A percentile compares a stretch with the other conserved stretches of the same genome.
Conservation (phyloP, 1,284 basidiomycete genomes). For the Rhizoctonia solani region DNA sequence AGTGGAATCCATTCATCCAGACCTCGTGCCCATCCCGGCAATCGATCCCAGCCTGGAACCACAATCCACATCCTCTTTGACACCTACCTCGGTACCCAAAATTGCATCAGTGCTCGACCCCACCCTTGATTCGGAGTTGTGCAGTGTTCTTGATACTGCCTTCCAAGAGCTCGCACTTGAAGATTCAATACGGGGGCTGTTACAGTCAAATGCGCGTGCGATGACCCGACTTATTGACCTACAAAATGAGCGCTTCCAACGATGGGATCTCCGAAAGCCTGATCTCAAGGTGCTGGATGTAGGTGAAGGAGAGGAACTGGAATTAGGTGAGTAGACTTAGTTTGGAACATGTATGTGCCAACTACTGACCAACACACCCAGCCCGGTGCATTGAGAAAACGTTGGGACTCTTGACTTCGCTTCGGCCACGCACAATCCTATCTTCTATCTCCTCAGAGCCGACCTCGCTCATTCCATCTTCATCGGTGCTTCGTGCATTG, state of each 20-base stretch:
- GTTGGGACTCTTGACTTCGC: slow-evolving; percentile 64
- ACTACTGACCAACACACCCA: slow-evolving; percentile 47
- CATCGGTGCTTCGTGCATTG: slow-evolving; percentile 63
- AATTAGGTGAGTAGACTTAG: slow-evolving; percentile 59
- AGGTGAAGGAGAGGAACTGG: slow-evolving; percentile 72
- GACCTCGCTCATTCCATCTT: slow-evolving; percentile 60
- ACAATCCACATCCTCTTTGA: not conserved
- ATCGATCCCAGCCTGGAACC: slow-evolving; percentile 3
- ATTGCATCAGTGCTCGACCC: not conserved
- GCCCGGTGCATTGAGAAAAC: slow-evolving; percentile 74
- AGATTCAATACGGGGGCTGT: slow-evolving; percentile 63
- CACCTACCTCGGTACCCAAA: not conserved
- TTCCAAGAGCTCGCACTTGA: slow-evolving; percentile 66
- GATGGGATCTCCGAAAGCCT: slow-evolving; percentile 50
- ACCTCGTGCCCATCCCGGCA: not conserved
- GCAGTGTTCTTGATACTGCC: slow-evolving; percentile 55
- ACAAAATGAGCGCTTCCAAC: slow-evolving; percentile 57
- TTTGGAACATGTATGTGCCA: slow-evolving; percentile 28
- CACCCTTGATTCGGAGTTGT: not conserved
- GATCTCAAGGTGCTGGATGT: slow-evolving; percentile 55
- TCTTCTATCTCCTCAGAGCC: slow-evolving; percentile 47
- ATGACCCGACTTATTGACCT: slow-evolving; percentile 64
- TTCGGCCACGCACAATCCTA: slow-evolving; percentile 59
- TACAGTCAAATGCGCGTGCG: slow-evolving; percentile 65
- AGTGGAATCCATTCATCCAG: not conserved